Conservation (phyloP, 306 rosid genomes). For the Cicer bijugum region DNA sequence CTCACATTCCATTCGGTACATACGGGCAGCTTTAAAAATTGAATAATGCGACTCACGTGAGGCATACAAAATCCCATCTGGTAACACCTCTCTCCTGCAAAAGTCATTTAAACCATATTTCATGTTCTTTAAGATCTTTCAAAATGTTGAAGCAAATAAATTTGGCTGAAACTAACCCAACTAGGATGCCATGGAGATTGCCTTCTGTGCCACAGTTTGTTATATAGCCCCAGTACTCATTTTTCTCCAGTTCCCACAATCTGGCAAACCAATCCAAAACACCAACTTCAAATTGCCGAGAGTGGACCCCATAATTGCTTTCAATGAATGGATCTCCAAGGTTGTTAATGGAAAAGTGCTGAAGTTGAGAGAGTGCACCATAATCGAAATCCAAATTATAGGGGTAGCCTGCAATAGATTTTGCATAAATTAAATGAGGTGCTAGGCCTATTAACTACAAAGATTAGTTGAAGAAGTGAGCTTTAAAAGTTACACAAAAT, state of each 20-base stretch:
- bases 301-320: conserved; percentile 94
- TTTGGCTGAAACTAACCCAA: conserved; percentile 52
- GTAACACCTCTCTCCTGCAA: conserved; percentile 63
- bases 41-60: conserved; percentile 62
- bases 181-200: conserved; percentile 82
- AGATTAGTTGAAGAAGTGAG: conserved; percentile 7
- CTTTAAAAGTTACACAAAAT: conserved; percentile 21
- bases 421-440: conserved; percentile 24
- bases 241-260: conserved; percentile 89
- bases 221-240: conserved; percentile 98
- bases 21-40: conserved; percentile 58
- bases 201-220: conserved; percentile 99
- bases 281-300: conserved; percentile 92
- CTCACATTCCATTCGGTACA: conserved; percentile 63
- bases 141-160: conserved; percentile 29
- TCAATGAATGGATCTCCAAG: conserved; percentile 98
- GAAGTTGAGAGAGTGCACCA: conserved; percentile 84
- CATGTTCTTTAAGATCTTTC: conserved; percentile 16
- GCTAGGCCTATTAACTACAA: conserved; percentile 3
- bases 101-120: conserved; percentile 36
- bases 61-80: conserved; percentile 63
- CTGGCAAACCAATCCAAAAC: conserved; percentile 99
- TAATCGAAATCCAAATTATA: conserved; percentile 93
- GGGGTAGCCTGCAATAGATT: conserved; percentile 67
- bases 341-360: conserved; percentile 94